These are phyloP conservation scores for Knoxdaviesia proteae DNA, from an alignment of 2,329 filamentous ascomycete genomes.

Conservation along the genomic window DNA sequence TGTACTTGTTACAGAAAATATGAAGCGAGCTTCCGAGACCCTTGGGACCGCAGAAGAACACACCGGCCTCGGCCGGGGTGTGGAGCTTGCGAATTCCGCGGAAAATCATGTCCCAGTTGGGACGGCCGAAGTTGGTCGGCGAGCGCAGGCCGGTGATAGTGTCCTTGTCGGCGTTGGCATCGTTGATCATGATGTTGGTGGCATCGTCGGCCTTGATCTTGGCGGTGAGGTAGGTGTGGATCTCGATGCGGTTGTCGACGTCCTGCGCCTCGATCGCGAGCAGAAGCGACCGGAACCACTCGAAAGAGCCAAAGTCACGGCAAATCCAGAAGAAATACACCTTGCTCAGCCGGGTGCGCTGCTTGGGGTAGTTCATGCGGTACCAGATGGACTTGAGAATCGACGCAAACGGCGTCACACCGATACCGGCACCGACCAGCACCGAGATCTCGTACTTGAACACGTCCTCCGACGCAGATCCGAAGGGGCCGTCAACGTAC, in stretches of 20 bases:
- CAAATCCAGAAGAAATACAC: conserved; percentile 92
- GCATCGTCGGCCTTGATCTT: conserved; percentile 74
- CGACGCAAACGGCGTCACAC: conserved; percentile 70
- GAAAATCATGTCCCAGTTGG: conserved; percentile 86
- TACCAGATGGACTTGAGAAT: conserved; percentile 89
- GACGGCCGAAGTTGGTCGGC: conserved; percentile 68
- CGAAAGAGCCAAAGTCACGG: conserved; percentile 69
- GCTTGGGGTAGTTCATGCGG: conserved; percentile 70
- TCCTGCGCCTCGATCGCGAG: conserved; percentile 76
- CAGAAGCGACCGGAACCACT: conserved; percentile 73
- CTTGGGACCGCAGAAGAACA: conserved; percentile 77
- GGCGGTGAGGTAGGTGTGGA: conserved; percentile 72
- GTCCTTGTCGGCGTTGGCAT: conserved; percentile 65
- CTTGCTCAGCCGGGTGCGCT: conserved; percentile 59
- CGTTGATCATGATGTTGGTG: conserved; percentile 85
- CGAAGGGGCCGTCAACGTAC: conserved; percentile 71
- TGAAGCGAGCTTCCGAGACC: conserved; percentile 56
- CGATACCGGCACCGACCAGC: conserved; percentile 65
- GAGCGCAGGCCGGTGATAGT: conserved; percentile 65
- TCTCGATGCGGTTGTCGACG: conserved; percentile 66
- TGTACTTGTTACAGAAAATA: conserved; percentile 75
- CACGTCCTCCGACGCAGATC: conserved; percentile 69
- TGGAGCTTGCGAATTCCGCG: conserved; percentile 64
- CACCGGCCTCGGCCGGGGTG: conserved; percentile 48
- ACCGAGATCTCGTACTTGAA: conserved; percentile 73